phyloP scores from a whole-genome alignment of 139 green algal species.

The Volvox africanus region DNA sequence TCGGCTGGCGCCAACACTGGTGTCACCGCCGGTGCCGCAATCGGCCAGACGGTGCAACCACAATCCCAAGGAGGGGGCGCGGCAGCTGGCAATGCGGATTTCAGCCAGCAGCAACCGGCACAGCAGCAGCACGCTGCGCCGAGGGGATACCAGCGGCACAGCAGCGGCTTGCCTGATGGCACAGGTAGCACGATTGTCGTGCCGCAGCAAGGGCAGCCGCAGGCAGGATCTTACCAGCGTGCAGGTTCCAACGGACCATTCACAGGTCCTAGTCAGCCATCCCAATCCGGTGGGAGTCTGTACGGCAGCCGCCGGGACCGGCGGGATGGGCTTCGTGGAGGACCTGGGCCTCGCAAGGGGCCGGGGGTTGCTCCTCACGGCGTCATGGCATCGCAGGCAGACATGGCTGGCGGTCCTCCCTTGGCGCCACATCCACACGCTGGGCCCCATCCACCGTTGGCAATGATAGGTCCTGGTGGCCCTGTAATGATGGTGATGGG shows the following conservation, averaged over 20 bases:
- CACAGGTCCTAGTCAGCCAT: not conserved
- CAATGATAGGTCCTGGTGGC: constrained; percentile 23
- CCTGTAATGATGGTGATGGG: constrained; percentile 43
- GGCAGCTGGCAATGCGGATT: not conserved
- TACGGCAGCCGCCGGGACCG: constrained; percentile 31
- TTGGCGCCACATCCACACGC: constrained; percentile 37
- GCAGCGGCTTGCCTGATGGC: constrained; percentile 17
- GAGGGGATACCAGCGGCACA: constrained; percentile 34
- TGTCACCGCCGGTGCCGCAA: no score
- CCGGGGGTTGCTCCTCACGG: not conserved
- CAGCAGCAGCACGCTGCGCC: constrained; percentile 23
- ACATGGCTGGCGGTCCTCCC: constrained; percentile 13
- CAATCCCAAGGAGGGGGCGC: not conserved
- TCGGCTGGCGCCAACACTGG: not conserved
- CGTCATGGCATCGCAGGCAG: not conserved
- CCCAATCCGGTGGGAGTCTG: not conserved
- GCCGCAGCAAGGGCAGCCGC: not conserved
- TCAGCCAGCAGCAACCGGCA: constrained; percentile 16
- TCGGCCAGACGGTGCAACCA: not conserved
- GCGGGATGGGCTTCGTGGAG: not conserved
- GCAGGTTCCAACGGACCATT: not conserved
- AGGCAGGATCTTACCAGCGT: not conserved
- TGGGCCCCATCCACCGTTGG: not conserved
- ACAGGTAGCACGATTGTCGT: no score
- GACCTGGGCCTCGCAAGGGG: not conserved